phyloP scores from a whole-genome alignment of 345 rosid species.

The Mangifera indica region DNA sequence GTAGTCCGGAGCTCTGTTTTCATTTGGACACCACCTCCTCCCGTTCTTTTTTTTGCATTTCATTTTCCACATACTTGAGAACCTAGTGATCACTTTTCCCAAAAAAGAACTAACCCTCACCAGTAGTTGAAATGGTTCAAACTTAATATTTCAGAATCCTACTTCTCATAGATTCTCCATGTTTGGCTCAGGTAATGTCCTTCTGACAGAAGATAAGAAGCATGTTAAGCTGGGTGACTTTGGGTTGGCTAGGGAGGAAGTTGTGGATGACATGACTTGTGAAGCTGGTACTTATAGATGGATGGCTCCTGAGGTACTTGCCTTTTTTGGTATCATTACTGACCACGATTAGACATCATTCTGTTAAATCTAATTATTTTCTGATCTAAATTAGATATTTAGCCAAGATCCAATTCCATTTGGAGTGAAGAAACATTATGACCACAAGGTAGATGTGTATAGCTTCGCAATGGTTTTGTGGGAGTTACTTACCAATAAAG shows the following conservation, averaged over 20 bases:
- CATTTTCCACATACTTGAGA: neutral
- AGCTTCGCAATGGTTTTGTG: slow-evolving; percentile 65
- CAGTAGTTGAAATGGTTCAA: slow-evolving; percentile 4
- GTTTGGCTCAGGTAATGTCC: slow-evolving; percentile 46
- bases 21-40: neutral
- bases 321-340: neutral
- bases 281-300: slow-evolving; percentile 67
- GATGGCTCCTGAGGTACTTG: slow-evolving; percentile 80
- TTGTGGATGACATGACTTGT: slow-evolving; percentile 43
- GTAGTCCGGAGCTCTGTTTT: neutral
- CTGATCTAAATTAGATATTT: slow-evolving; percentile 35
- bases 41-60: neutral
- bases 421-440: slow-evolving; percentile 51
- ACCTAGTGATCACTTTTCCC: neutral
- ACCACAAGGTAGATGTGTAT: slow-evolving; percentile 74
- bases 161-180: neutral
- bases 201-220: slow-evolving; percentile 45
- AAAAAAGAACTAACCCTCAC: neutral
- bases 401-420: slow-evolving; percentile 39
- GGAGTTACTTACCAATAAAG: slow-evolving; percentile 56
- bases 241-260: slow-evolving; percentile 57
- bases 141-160: neutral
- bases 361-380: slow-evolving; percentile 5
- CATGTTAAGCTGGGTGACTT: slow-evolving; percentile 56
- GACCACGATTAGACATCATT: neutral